Base-by-base conservation (phyloP, 305 asterid genomes). In the Fraxinus nigra region DNA sequence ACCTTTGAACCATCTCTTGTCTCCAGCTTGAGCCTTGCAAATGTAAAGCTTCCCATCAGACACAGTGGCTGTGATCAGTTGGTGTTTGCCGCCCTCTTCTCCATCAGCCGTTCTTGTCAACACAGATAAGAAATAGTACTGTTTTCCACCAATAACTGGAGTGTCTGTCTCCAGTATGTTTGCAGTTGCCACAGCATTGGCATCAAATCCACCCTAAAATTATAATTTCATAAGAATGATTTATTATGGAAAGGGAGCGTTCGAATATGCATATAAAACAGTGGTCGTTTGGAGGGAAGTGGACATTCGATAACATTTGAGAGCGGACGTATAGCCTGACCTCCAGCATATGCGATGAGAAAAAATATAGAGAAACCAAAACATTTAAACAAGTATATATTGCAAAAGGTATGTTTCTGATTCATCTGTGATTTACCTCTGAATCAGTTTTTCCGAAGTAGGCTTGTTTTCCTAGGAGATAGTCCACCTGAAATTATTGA, bases 1-100 rank as follows among this genome's bases (percentile, higher is more conserved):
- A 72, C 99, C 98, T 86, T 96, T 96, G 89, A 93, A 93, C 98
- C 98, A 94, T 91, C 99, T 92, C 90, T 97, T 97, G 92, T 96
- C 98, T 46, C 99, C 99, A 2, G 99, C 99, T 83, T 97, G 99
- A 24, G 97, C 97, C 87, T 97, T 97, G 94, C 97, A 93, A 51
- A 97, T 90, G 90, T 92, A 97, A 38, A 97, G 97, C 90, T 97
- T 97, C 18, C 99, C 96, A 28, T 89, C 90, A 24, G 91, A 88
- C 37, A 94, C 94, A 0, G 97, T 87, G 75, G 99, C 94, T 8
- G 88, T 76, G 78, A 97, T 94, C 87, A 94, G 86, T 76, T 93
- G 98, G 87, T 97, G 98, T 75, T 92, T 94, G 9, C 99, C 99
- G 0, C 99, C 99, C 80, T 97, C 97, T 34, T 91, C 95, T 30